Conservation (phyloP, 345 rosid genomes). For the Streptanthus diversifolius region DNA sequence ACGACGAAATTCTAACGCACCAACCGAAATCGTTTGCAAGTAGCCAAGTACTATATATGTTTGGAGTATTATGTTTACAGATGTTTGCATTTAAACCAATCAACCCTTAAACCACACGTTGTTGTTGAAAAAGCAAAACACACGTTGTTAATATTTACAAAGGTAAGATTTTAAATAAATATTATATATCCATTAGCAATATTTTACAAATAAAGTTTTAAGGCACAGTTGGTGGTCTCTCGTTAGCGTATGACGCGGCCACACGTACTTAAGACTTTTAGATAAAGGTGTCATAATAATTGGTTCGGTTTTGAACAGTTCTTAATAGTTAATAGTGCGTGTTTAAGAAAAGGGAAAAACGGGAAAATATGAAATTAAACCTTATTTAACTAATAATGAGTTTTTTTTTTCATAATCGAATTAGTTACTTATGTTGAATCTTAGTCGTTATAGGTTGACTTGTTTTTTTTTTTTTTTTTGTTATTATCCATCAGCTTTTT, state of each 20-base stretch:
- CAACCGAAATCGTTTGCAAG: not conserved
- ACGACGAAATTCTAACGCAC: not conserved
- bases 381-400: no score
- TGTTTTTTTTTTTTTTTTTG: no score
- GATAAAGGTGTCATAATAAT: not conserved
- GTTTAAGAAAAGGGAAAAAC: no score
- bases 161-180: not conserved
- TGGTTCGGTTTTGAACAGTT: not conserved
- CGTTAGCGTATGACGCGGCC: conserved; percentile 17
- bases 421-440: no score
- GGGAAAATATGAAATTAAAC: no score
- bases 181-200: not conserved
- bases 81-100: not conserved
- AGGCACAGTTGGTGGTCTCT: not conserved
- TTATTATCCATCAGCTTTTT: no score
- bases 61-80: not conserved
- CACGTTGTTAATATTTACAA: not conserved
- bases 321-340: no score
- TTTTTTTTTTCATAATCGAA: no score
- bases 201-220: not conserved
- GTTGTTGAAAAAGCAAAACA: not conserved
- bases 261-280: not conserved
- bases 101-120: not conserved
- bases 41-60: no score
- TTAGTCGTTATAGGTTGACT: no score